These are phyloP conservation scores for Pyracantha coccinea DNA, from an alignment of 331 rosid genomes.

Conservation along the genomic window DNA sequence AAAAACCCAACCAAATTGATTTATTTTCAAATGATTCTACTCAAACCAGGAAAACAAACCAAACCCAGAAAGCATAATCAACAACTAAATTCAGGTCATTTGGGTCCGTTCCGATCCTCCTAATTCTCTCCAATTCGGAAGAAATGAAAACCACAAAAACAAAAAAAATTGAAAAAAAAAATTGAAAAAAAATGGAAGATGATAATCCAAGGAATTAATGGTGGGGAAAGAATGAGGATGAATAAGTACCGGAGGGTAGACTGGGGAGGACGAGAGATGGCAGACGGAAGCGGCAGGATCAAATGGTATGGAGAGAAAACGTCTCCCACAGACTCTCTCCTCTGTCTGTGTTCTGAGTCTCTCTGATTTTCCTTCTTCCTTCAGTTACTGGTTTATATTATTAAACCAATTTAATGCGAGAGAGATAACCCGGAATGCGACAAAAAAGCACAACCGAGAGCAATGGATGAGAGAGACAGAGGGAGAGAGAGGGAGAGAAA, in stretches of 20 bases:
- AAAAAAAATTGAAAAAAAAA: not conserved
- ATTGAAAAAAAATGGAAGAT: not conserved
- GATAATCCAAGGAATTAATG: not conserved
- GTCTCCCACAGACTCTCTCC: not conserved
- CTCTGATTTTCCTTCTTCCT: constrained; percentile 3
- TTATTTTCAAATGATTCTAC: not conserved
- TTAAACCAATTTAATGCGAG: not conserved
- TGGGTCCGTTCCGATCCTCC: constrained; percentile 23
- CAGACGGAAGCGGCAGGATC: constrained; percentile 7
- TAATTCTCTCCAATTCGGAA: not conserved
- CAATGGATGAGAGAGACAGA: too few relatives aligned
- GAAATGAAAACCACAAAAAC: not conserved
- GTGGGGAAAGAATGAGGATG: not conserved
- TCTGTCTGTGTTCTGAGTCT: not conserved
- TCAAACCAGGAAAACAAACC: not conserved
- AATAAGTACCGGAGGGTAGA: constrained; percentile 7
- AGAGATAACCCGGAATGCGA: too few relatives aligned
- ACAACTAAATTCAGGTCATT: not conserved
- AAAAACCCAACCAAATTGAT: not conserved
- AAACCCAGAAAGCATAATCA: not conserved
- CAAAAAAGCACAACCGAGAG: too few relatives aligned
- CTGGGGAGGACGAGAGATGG: constrained; percentile 6
- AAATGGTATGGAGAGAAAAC: constrained; percentile 2
- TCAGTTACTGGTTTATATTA: not conserved
- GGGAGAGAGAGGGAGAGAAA: too few relatives aligned